Evolutionary conservation across 345 rosid genomes (phyloP).

Genomic region (Arabidopsis suecica): DNA sequence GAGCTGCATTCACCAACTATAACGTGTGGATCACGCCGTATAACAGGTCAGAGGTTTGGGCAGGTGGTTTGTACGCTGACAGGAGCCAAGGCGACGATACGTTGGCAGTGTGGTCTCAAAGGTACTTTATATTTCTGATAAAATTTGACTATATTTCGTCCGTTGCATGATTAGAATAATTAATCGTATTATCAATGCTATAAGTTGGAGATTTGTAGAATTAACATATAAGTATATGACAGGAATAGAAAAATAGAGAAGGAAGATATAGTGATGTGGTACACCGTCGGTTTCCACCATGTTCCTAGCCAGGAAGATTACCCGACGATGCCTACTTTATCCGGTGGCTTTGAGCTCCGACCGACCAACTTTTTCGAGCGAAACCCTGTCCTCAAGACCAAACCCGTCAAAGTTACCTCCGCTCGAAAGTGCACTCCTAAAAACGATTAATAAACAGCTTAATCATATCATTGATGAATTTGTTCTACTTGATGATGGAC

Average conservation of each 20-base stretch:
- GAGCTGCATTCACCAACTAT: slow-evolving; percentile 56
- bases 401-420: slow-evolving; percentile 28
- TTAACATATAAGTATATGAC: slow-evolving; percentile 2
- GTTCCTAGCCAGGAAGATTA: slow-evolving; percentile 66
- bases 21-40: slow-evolving; percentile 68
- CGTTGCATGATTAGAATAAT: background rate
- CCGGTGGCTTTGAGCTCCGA: slow-evolving; percentile 55
- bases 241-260: slow-evolving; percentile 57
- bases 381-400: slow-evolving; percentile 58
- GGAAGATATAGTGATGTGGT: slow-evolving; percentile 63
- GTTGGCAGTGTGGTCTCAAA: slow-evolving; percentile 53
- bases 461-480: background rate
- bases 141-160: background rate
- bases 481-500: background rate
- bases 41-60: slow-evolving; percentile 61
- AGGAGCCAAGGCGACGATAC: slow-evolving; percentile 61
- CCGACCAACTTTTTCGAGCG: slow-evolving; percentile 62
- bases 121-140: slow-evolving; percentile 28
- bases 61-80: slow-evolving; percentile 53
- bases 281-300: slow-evolving; percentile 58
- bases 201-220: too few species aligned
- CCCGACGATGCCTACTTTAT: slow-evolving; percentile 61
- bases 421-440: slow-evolving; percentile 36
- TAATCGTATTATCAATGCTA: background rate
- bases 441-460: background rate